Conservation (phyloP, 176 grass and related monocot species). For the Avena atlantica region DNA sequence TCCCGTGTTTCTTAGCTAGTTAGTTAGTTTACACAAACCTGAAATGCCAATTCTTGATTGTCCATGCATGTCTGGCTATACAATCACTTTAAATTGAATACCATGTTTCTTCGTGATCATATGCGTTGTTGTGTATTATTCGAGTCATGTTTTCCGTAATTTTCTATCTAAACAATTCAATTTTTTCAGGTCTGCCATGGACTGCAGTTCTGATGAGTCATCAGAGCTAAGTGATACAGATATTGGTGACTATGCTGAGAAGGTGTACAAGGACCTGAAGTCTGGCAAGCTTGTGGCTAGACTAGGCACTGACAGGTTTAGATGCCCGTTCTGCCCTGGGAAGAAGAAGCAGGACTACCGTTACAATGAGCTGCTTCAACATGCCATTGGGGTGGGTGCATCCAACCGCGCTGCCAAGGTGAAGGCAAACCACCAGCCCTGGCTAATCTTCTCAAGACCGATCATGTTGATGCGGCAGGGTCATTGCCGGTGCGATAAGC, state of each 20-base stretch:
- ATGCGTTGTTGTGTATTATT: neutral
- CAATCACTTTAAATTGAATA: neutral
- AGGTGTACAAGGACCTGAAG: conserved; percentile 44
- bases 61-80: neutral
- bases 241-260: conserved; percentile 53
- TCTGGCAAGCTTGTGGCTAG: conserved; percentile 32
- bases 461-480: conserved; percentile 34
- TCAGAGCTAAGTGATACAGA: conserved; percentile 65
- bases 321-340: conserved; percentile 59
- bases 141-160: no score
- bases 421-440: conserved; percentile 65
- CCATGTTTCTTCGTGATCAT: neutral
- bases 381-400: conserved; percentile 50
- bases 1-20: neutral
- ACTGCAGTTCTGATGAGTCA: conserved; percentile 52
- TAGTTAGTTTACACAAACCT: neutral
- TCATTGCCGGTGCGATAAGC: conserved; percentile 5
- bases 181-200: conserved; percentile 48
- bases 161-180: neutral
- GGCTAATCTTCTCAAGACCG: conserved; percentile 50
- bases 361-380: conserved; percentile 60
- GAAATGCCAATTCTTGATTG: neutral
- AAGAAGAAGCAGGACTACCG: conserved; percentile 73
- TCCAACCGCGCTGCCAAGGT: conserved; percentile 59
- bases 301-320: conserved; percentile 39